Base-by-base conservation (phyloP, 805 yeast species). In the Pichia nanzhaoensis region DNA sequence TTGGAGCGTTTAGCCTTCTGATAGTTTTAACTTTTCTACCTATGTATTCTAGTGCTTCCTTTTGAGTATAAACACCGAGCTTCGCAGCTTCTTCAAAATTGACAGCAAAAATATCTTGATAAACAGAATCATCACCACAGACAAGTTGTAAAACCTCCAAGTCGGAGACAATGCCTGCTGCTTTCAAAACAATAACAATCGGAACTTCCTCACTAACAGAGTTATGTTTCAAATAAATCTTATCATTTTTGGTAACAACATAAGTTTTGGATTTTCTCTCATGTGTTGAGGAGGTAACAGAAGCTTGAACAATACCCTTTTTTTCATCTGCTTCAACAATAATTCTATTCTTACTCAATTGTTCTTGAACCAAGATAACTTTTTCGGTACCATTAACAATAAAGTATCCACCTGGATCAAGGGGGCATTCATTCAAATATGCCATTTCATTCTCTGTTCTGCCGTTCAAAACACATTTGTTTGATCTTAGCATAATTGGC, bases 351-450 rank as follows among this genome's bases (percentile, higher is more conserved):
- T 93, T 93, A 41, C 95, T 83, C 62, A 93, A 73, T 71, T 93
- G 99, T 66, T 93, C 99, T 66, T 93, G 99, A 36, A 93, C 95
- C 54, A 93, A 74, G 51, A 93, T 93, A 37, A 93, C 99, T 63
- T 93, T 93, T 58, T 93, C 99, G 0, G 99, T 93, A 63, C 99
- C 99, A 61, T 91, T 91, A 41, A 91, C 97, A 59, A 91, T 86
- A 59, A 93, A 93, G 61, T 93, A 93, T 57, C 99, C 99, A 67
- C 99, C 99, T 6, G 99, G 99, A 66, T 93, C 99, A 41, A 93
- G 71, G 0, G 99, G 99, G 65, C 99, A 93, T 66, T 93, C 99
- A 55, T 86, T 82, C 54, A 85, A 71, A 21, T 68, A 68, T 0
- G 99, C 97, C 98, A 93, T 91, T 55, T 79, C 83, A 27, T 69